A percentile compares a stretch with the other conserved stretches of the same genome.
phyloP scores from a whole-genome alignment of 176 grass and related monocot species.

The Carex myosuroides region DNA sequence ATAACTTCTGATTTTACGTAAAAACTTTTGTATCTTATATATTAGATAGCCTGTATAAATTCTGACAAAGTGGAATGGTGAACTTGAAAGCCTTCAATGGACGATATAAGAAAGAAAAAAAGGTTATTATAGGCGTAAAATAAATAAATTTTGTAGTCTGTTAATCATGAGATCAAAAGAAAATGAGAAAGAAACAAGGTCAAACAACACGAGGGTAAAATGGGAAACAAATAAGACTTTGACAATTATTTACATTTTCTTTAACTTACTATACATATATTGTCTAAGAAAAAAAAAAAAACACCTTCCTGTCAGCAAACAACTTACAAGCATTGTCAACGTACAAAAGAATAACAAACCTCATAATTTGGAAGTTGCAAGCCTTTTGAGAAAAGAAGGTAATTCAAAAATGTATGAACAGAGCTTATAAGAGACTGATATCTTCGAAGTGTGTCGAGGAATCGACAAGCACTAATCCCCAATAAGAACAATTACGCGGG shows the following conservation, averaged over 20 bases:
- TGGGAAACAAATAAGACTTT: neutral
- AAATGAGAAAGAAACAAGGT: neutral
- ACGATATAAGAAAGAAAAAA: neutral
- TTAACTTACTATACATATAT: neutral
- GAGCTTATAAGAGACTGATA: neutral
- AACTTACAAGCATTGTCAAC: neutral
- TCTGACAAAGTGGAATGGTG: neutral
- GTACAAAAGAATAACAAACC: neutral
- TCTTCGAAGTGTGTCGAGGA: neutral
- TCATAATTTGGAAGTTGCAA: neutral
- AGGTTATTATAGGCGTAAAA: too few species aligned
- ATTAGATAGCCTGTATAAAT: neutral
- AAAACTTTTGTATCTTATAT: neutral
- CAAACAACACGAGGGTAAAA: neutral
- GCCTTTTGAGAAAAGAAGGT: neutral
- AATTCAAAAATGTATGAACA: neutral
- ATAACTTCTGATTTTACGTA: too few species aligned
- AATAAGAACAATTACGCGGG: slow-evolving; percentile 16
- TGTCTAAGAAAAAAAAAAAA: too few species aligned
- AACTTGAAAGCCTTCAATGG: neutral
- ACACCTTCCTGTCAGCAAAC: neutral
- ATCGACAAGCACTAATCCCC: neutral
- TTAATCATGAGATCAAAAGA: neutral
- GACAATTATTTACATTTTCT: neutral
- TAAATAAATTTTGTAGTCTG: neutral